Base-by-base conservation (phyloP, 305 asterid species). In the Fraxinus angustifolia region DNA sequence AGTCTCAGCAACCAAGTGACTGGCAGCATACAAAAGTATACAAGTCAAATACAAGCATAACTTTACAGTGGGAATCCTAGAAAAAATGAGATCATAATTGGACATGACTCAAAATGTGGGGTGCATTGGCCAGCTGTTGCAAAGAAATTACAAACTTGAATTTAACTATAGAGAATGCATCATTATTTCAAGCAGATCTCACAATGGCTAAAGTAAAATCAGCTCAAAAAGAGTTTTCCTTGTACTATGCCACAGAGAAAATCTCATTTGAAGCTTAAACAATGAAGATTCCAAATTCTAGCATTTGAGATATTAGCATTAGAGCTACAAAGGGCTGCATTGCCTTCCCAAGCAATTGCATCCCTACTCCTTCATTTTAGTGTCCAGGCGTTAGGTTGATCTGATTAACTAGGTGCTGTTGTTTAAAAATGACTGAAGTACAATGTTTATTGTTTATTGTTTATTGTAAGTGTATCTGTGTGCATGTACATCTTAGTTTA, bases 1-100 rank as follows among this genome's bases (percentile, higher is more conserved):
- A 58, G 94, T 91, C 83, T 95, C 97, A 45, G 94, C 82, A 82
- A 92, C 83, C 86, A 95, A 89, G 90, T 89, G 95, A 80, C 99
- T 92, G 94, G 77, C 81, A 87, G 65, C 75, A 79, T 17, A 21
- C 79, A 86, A 67, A 86, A 80, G 58, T 33, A 38, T 42, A 82
- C 83, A 48, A 42, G 83, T 86, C 72, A 62, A 8, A 21, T 19
- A 60, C 34, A 23, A 8, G 72, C 72, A 62, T 34, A 62, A 62
- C 72, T 21, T 26, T 62, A 23, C 16, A 21, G 34, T 62, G 72
- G 72, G 33, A 62, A 62, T 62, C 71, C 33, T 60, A 21, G 14
- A 45, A 75, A 75, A 76, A 68, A 82, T 14, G 73, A 67, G 36
- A 28, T 67, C 36, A 28, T 14, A 67, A 30, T 12, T 3, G 19